These are phyloP conservation scores for Chloromonas sp. DNA, from an alignment of 163 green algal species.

Conservation along the genomic window DNA sequence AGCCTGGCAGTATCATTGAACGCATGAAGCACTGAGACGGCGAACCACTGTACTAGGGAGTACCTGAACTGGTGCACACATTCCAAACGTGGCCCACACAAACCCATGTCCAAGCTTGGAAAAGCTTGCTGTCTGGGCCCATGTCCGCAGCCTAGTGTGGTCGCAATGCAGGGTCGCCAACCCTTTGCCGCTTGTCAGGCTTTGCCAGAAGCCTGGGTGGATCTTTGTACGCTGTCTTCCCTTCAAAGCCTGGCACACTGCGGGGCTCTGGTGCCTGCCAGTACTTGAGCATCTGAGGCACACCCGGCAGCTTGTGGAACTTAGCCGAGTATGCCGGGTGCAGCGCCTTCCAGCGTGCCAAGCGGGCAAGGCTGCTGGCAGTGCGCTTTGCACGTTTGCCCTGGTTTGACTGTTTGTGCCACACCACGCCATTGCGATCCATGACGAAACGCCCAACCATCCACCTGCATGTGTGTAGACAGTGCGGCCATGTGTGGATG, in stretches of 20 bases:
- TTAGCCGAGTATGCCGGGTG: not conserved
- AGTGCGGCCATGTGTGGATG: not conserved
- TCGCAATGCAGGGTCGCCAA: no score
- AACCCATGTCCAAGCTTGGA: no score
- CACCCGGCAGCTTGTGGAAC: not conserved
- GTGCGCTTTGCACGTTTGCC: slow-evolving; percentile 12
- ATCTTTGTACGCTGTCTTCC: not conserved
- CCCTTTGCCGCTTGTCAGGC: not conserved
- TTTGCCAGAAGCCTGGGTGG: not conserved
- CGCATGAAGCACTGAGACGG: no score
- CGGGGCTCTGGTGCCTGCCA: not conserved
- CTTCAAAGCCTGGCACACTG: slow-evolving; percentile 1
- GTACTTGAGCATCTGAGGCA: not conserved
- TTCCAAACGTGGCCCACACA: no score
- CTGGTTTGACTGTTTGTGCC: slow-evolving; percentile 28
- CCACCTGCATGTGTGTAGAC: slow-evolving; percentile 8
- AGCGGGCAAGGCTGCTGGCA: slow-evolving; percentile 3
- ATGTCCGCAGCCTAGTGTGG: no score
- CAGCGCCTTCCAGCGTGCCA: slow-evolving; percentile 26
- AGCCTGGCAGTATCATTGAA: no score
- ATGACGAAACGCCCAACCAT: slow-evolving; percentile 23
- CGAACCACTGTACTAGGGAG: no score
- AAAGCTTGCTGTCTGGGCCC: no score
- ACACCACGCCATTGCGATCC: slow-evolving; percentile 21
- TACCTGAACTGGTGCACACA: no score